Evolutionary conservation across 2,329 filamentous ascomycete species (phyloP).

Genomic region (Aspergillus ochraceus): DNA sequence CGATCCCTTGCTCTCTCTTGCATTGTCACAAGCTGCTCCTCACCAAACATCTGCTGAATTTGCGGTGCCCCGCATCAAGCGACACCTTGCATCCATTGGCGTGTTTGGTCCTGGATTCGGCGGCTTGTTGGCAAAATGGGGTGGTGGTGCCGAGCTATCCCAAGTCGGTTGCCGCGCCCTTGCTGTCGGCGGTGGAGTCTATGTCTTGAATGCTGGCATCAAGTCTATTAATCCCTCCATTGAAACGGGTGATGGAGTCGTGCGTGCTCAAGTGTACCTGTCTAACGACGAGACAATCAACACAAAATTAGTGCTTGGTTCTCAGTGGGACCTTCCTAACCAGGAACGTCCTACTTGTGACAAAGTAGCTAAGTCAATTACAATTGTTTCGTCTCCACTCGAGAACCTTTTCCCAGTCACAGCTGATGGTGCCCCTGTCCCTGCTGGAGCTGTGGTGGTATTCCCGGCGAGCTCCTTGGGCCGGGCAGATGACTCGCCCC

Average conservation of each 20-base stretch:
- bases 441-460: slow-evolving; percentile 62
- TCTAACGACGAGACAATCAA: slow-evolving; percentile 39
- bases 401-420: slow-evolving; percentile 66
- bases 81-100: slow-evolving; percentile 83
- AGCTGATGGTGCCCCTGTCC: slow-evolving; percentile 72
- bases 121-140: slow-evolving; percentile 89
- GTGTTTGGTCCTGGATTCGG: slow-evolving; percentile 86
- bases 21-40: slow-evolving; percentile 64
- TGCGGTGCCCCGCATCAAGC: slow-evolving; percentile 71
- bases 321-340: slow-evolving; percentile 37
- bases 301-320: slow-evolving; percentile 39
- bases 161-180: slow-evolving; percentile 89
- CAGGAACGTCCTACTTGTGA: slow-evolving; percentile 21
- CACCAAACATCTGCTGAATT: slow-evolving; percentile 62
- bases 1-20: slow-evolving; percentile 67
- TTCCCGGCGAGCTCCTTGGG: slow-evolving; percentile 35
- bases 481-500: slow-evolving; percentile 37
- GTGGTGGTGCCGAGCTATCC: slow-evolving; percentile 80
- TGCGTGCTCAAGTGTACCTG: slow-evolving; percentile 31
- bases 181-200: slow-evolving; percentile 87
- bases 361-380: slow-evolving; percentile 62
- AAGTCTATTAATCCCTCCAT: slow-evolving; percentile 29
- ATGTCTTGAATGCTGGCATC: slow-evolving; percentile 77
- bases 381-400: slow-evolving; percentile 68
- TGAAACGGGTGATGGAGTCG: slow-evolving; percentile 17